phyloP scores from a whole-genome alignment of 139 green algal genomes.

The Tetraselmis striata region DNA sequence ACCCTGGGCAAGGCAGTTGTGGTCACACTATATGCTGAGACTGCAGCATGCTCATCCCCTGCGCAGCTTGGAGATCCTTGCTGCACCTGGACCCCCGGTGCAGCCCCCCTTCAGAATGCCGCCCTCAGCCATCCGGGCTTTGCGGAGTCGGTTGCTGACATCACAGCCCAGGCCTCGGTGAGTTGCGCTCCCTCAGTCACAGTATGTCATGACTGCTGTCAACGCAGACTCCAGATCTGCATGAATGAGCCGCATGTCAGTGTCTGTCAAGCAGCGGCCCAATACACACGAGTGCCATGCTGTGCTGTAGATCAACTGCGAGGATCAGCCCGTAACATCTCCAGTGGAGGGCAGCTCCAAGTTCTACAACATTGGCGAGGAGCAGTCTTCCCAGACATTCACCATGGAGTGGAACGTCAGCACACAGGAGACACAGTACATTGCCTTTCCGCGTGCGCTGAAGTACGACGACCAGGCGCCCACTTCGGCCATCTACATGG shows the following conservation, averaged over 20 bases:
- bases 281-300: too few species aligned
- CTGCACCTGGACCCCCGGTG: conserved; percentile 3
- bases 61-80: neutral
- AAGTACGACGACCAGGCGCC: neutral
- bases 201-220: too few species aligned
- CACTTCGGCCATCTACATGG: neutral
- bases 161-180: neutral
- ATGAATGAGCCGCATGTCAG: too few species aligned
- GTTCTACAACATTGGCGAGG: neutral
- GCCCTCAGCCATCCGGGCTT: neutral
- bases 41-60: too few species aligned
- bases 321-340: too few species aligned
- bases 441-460: neutral
- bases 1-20: too few species aligned
- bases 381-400: neutral
- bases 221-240: too few species aligned
- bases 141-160: neutral
- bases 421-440: neutral
- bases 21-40: too few species aligned
- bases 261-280: too few species aligned
- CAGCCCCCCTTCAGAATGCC: neutral
- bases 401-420: neutral
- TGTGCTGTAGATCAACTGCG: neutral
- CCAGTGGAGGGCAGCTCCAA: too few species aligned
- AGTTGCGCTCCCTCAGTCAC: too few species aligned